Percentiles rank a stretch among this genome's conserved stretches.
phyloP scores from a whole-genome alignment of 169 alveolate genomes.

The Plasmodium chabaudi region DNA sequence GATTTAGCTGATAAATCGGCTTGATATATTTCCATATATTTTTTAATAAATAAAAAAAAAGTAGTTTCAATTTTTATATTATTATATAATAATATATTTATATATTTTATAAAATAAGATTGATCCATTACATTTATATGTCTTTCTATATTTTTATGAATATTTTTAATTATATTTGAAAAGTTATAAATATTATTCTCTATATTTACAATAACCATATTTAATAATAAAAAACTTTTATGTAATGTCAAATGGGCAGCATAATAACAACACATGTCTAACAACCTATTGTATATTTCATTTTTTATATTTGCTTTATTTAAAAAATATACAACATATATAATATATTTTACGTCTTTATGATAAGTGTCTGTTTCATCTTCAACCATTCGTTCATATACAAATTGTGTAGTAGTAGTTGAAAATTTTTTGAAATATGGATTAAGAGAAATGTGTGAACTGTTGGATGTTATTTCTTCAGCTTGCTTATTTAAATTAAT shows the following conservation, averaged over 20 bases:
- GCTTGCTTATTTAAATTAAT: no score
- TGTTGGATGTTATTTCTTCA: not conserved
- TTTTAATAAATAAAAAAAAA: slow-evolving; percentile 41
- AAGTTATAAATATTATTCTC: not conserved
- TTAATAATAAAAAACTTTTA: slow-evolving; percentile 32
- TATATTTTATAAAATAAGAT: slow-evolving; percentile 15
- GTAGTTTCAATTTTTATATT: slow-evolving; percentile 14
- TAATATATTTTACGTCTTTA: slow-evolving; percentile 50
- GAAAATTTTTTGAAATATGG: no score
- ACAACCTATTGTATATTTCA: slow-evolving; percentile 15
- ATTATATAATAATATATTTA: slow-evolving; percentile 24
- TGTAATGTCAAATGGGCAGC: slow-evolving; percentile 25
- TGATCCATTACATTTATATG: slow-evolving; percentile 16
- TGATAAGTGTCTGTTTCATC: slow-evolving; percentile 31
- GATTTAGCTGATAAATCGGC: not conserved
- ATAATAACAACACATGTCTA: slow-evolving; percentile 62
- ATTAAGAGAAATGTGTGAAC: slow-evolving; percentile 7
- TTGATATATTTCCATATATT: slow-evolving; percentile 7
- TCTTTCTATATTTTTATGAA: slow-evolving; percentile 68
- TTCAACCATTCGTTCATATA: slow-evolving; percentile 6
- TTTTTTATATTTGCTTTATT: slow-evolving; percentile 54
- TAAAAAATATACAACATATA: slow-evolving; percentile 45
- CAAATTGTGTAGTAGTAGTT: no score
- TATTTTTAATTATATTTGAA: no score
- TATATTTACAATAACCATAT: slow-evolving; percentile 13